Percentiles rank a stretch among this genome's conserved stretches.
phyloP scores from a whole-genome alignment of 192 early-diverging fungal genomes.

The Glomus cerebriforme region DNA sequence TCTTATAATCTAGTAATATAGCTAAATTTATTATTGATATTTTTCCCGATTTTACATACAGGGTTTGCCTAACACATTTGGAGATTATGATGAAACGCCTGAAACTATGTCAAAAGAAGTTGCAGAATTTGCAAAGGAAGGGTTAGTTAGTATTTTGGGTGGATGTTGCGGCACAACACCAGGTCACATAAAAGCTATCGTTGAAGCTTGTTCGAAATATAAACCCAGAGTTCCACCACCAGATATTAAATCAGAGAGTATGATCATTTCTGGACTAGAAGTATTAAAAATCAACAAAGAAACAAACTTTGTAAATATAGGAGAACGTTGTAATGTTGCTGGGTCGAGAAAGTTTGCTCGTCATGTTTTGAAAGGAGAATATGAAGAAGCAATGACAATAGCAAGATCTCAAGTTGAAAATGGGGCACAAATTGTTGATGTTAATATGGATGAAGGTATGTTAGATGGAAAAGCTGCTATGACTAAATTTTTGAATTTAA shows the following conservation, averaged over 20 bases:
- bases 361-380: constrained; percentile 90
- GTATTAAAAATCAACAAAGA: constrained; percentile 76
- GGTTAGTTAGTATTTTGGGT: constrained; percentile 93
- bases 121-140: constrained; percentile 84
- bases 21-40: not conserved
- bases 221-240: constrained; percentile 78
- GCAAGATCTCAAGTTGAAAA: constrained; percentile 92
- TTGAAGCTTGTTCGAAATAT: constrained; percentile 73
- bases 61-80: constrained; percentile 96
- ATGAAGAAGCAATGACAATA: constrained; percentile 93
- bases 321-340: constrained; percentile 97
- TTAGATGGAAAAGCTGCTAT: constrained; percentile 93
- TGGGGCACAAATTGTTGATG: constrained; percentile 93
- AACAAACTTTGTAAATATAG: constrained; percentile 92
- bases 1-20: not conserved
- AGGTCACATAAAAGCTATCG: constrained; percentile 84
- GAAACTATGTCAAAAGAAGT: constrained; percentile 85
- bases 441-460: constrained; percentile 97
- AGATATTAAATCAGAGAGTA: constrained; percentile 65
- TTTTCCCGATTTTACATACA: constrained; percentile 18
- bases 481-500: constrained; percentile 90
- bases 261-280: constrained; percentile 88
- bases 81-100: constrained; percentile 92
- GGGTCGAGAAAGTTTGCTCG: constrained; percentile 93
- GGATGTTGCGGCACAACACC: constrained; percentile 98